Base-by-base conservation (phyloP, 2,329 filamentous ascomycete species). In the Amesomyces nigricolor region DNA sequence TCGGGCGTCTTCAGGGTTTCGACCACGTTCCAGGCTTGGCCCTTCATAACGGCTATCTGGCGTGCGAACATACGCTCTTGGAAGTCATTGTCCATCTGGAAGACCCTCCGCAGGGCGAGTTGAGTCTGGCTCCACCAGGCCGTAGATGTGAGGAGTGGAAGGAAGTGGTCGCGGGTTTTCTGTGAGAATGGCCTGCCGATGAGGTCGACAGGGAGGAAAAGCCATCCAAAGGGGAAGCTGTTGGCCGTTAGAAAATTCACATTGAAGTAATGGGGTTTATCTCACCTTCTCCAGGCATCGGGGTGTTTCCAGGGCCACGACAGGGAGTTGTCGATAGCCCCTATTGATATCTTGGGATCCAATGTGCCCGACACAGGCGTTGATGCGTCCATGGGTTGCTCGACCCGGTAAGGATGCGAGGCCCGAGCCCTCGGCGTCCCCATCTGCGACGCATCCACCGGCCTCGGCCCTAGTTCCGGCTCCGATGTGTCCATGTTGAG, bases 231-330 rank as follows among this genome's bases (percentile, higher is more conserved):
- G 0, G 94, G 94, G 70, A 96, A 99, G 73, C 91, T 94, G 53
- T 26, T 42, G 10, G 2, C 5, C n/a, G 30, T 62, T 51, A 61
- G 61, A 50, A 13, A n/a, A 7, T 6, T 16, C 32, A 26, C 6
- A 5, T 5, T 1, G 13, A 10, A 39, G 11, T 8, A 22, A 7
- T 10, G 9, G 19, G 22, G 10, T 42, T 40, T n/a, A 13, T 52
- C 67, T 61, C 66, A 76, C 78, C 78, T 85, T 67, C 81, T 75
- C 79, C 85, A 87, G 32, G 92, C 94, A 76, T 99, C 92, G 0
- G 92, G 92, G 66, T 97, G 92, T 71, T 97, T 97, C 94, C 92
- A 99, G 2, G 94, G 94, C 91, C 94, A 99, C 1, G 94, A 97
- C 62, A 99, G 72, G 62, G 91, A 96, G 71, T 99, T 99, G 71